phyloP scores from a whole-genome alignment of 2,329 filamentous ascomycete species.

The Trichoderma citrinoviride region DNA sequence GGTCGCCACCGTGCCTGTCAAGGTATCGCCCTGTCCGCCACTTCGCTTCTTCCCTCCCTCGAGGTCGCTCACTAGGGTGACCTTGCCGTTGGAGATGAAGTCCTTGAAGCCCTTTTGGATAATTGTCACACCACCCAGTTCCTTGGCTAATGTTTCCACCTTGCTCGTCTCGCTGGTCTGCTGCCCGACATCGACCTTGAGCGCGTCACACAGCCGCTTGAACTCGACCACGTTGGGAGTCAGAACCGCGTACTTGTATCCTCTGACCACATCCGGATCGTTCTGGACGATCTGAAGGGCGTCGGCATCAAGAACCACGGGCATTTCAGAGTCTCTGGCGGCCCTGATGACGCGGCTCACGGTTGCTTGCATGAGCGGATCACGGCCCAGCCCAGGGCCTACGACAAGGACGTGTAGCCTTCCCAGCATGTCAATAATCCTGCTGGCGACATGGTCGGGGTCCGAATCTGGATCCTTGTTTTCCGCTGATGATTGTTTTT shows the following conservation, averaged over 20 bases:
- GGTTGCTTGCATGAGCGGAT: slow-evolving; percentile 85
- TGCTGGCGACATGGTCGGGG: slow-evolving; percentile 59
- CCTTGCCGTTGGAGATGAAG: slow-evolving; percentile 75
- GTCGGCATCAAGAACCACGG: slow-evolving; percentile 90
- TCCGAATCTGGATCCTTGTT: slow-evolving; percentile 45
- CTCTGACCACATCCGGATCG: slow-evolving; percentile 71
- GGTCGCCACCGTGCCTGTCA: slow-evolving; percentile 86
- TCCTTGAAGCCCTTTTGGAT: slow-evolving; percentile 85
- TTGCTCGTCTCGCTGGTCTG: slow-evolving; percentile 40
- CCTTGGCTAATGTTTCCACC: slow-evolving; percentile 66
- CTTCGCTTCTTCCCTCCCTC: slow-evolving; percentile 83
- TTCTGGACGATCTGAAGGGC: slow-evolving; percentile 76
- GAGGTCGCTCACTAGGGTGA: slow-evolving; percentile 73
- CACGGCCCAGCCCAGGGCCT: slow-evolving; percentile 86
- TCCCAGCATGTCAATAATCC: slow-evolving; percentile 75
- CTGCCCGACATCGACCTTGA: slow-evolving; percentile 57
- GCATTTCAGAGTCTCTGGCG: slow-evolving; percentile 68
- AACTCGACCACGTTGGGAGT: slow-evolving; percentile 98
- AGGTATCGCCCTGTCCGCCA: slow-evolving; percentile 91
- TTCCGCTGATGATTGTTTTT: slow-evolving; percentile 43
- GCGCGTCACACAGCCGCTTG: slow-evolving; percentile 70
- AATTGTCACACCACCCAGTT: slow-evolving; percentile 83
- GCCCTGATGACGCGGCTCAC: slow-evolving; percentile 75
- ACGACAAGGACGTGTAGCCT: slow-evolving; percentile 91
- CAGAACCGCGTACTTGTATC: slow-evolving; percentile 79